Percentiles rank a stretch among this genome's conserved stretches.
phyloP scores from a whole-genome alignment of 2,329 filamentous ascomycete genomes.

The Colletotrichum magnum region DNA sequence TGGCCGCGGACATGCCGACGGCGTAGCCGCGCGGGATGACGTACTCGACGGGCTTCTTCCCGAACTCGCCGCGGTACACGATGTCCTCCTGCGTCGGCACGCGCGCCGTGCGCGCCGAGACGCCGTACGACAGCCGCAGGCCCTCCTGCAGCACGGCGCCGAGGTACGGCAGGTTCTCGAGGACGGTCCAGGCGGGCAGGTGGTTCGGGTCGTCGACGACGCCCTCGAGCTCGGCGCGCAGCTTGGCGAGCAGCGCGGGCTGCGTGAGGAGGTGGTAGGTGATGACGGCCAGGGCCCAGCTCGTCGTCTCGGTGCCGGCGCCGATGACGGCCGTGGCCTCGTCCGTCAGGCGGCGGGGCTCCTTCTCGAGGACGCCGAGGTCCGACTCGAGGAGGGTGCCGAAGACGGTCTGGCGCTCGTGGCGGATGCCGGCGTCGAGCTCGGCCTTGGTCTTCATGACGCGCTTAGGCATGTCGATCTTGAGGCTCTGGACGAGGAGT shows the following conservation, averaged over 20 bases:
- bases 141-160: constrained; percentile 55
- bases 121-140: constrained; percentile 51
- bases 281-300: constrained; percentile 50
- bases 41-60: constrained; percentile 45
- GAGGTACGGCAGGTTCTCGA: constrained; percentile 55
- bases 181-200: constrained; percentile 47
- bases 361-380: constrained; percentile 31
- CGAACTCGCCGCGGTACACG: constrained; percentile 47
- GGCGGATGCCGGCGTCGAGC: constrained; percentile 39
- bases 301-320: constrained; percentile 44
- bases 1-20: constrained; percentile 54
- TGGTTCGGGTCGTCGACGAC: constrained; percentile 46
- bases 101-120: constrained; percentile 47
- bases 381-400: constrained; percentile 41
- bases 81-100: constrained; percentile 49
- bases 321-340: constrained; percentile 40
- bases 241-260: constrained; percentile 47
- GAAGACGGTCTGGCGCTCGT: constrained; percentile 41
- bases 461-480: constrained; percentile 38
- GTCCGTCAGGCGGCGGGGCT: constrained; percentile 31
- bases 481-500: constrained; percentile 38
- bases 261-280: constrained; percentile 53
- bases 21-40: constrained; percentile 54
- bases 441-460: constrained; percentile 40
- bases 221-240: constrained; percentile 48